Evolutionary conservation across 164 flowering plant genomes (phyloP), one percentile per base, ranked within the genome.

Genomic region (Dillenia suffruticosa): DNA sequence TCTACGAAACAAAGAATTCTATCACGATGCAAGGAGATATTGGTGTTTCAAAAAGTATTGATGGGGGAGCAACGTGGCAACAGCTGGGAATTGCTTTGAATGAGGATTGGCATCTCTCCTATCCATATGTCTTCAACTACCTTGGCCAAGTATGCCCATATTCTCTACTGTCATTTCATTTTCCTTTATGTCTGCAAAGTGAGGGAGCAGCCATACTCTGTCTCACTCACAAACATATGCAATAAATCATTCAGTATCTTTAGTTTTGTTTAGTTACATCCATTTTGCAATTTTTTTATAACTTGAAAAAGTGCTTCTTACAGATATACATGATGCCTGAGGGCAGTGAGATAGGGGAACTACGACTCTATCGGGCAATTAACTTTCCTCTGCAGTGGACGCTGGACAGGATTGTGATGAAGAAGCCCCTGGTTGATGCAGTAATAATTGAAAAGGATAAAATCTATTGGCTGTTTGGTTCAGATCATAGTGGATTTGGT

Each of bases 261-360:
- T 13, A 26, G 11, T 2, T 57, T 2, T 51, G 13, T 51, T 6
- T 46, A 11, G 10, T 26, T 59, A 53, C 13, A 3, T 52, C 32
- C 15, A 54, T 54, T 12, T 14, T 45, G n/a, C 51, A 12, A 0
- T 40, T 49, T 26, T 12, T 22, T 43, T 6, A 4, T 32, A 32
- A 32, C 40, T 32, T 32, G 0, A 0, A 32, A 32, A 32, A 7
- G 40, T 4, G 40, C 40, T 65, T 71, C 26, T 49, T 54, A 55
- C 85, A 93, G 98, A 84, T 93, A 64, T 93, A 93, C 63, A 93
- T 93, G 98, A 79, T 93, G 84, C 98, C 98, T 9, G 98, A 93
- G 70, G 70, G 97, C 74, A 87, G 90, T 63, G 45, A 65, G 69
- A 91, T 74, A 72, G 98, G 97, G 40, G 92, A 93, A 51, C 79